Base-by-base conservation (phyloP, 2,329 filamentous ascomycete genomes). In the Pseudogymnoascus sp. region DNA sequence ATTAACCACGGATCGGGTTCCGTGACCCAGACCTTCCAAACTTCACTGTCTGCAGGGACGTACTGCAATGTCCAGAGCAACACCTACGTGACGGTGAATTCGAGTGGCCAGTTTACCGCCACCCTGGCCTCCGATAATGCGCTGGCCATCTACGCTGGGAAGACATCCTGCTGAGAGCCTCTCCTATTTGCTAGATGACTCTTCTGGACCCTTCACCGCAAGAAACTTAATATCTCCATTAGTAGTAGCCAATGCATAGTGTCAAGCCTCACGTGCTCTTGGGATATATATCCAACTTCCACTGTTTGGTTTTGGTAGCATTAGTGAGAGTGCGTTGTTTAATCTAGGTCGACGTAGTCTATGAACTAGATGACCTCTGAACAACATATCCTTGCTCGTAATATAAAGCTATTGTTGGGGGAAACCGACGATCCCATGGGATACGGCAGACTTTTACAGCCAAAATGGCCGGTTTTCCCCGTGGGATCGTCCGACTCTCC, bases 141-240 rank as follows among this genome's bases (percentile, higher is more conserved):
- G 26, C 26, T 54, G 7, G 47, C 47, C n/a, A 54, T 54, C 14
- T 54, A 54, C 26, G 47, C 47, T 3, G 47, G 47, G 47, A 54
- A 54, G 47, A 54, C 47, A 54, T 54, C 47, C 47, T 54, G 47
- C 47, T 54, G 47, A 54, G 47, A 54, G 8, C 26, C 14, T 54
- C 5, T 54, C 26, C 14, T 54, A 29, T 8, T 6, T 29, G 4
- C 2, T 29, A 54, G 26, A 1, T 54, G 26, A 16, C 14, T 31
- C 31, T 1, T 31, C 8, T 10, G 5, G 7, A 3, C 4, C 47
- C 26, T 54, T 23, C 1, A 31, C 1, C 26, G 47, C 47, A 54
- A 12, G 47, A n/a, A 16, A 31, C 23, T 8, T 18, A 31, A 7
- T n/a, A 47, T 47, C 42, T 26, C 42, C 21, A n/a, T 47, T 47